Base-by-base conservation (phyloP, 805 yeast genomes). In the Brettanomyces bruxellensis region DNA sequence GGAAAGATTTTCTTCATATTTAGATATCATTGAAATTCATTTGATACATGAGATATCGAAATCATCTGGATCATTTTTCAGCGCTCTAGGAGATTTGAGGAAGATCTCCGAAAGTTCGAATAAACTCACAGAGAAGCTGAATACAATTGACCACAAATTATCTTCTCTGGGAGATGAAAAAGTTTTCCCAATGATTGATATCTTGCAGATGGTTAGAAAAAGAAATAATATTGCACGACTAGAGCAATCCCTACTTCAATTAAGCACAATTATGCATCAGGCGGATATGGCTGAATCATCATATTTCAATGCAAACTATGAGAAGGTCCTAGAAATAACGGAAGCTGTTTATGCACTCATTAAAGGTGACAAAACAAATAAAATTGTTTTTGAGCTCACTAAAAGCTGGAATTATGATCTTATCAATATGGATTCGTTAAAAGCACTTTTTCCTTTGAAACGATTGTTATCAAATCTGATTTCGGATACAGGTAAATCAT, bases 11-110 rank as follows among this genome's bases (percentile, higher is more conserved):
- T 85, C 93, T 3, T 80, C 81, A 64, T 88, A 89, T 57, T 69
- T 93, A 46, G 98, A 93, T 59, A 72, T 80, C 0, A 88, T 91
- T 1, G 99, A 91, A 64, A 71, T 86, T 35, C 82, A 84, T 50
- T 66, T 91, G 38, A 84, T 90, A 18, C 72, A 77, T 37, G 96
- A 89, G 62, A 88, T 93, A 32, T 83, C 95, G 3, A 76, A 78
- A 51, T 84, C 96, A 0, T 86, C 96, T 0, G 79, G 80, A 45
- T 81, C 90, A 6, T 91, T 93, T 58, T 89, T 89, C 64, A 79
- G 79, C 44, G 90, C 96, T 0, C 68, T 95, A 46, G 86, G 81
- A 45, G 95, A 88, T 51, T 74, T 93, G 47, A 80, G 81, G 55
- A 70, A 69, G 6, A 79, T 90, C 34, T 76, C 81, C 42, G 58